A percentile compares a stretch with the other conserved stretches of the same genome.
phyloP scores from a whole-genome alignment of 108 stramenopile species.

The Tribonema minus region DNA sequence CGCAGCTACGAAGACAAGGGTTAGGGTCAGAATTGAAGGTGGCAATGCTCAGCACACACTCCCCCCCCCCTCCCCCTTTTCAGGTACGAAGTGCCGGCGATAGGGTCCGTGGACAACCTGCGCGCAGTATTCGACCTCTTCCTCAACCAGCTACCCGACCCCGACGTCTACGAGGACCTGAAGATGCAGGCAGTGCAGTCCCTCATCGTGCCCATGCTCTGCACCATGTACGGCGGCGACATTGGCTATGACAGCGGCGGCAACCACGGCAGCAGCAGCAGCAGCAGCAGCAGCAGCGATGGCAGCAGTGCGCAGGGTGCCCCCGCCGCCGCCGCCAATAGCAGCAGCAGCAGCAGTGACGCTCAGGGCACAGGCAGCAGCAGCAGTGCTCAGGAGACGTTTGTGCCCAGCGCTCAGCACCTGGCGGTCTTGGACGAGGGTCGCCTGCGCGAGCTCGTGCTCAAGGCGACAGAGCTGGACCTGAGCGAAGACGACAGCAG shows the following conservation, averaged over 20 bases:
- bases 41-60: too few relatives aligned
- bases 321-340: too few relatives aligned
- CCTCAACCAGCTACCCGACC: slow-evolving; percentile 3
- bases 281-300: not conserved
- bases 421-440: not conserved
- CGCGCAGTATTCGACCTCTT: slow-evolving; percentile 17
- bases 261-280: not conserved
- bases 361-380: not conserved
- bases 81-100: slow-evolving; percentile 31
- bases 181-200: slow-evolving; percentile 5
- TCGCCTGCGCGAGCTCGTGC: not conserved
- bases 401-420: not conserved
- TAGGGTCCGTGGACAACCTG: slow-evolving; percentile 5
- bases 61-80: too few relatives aligned
- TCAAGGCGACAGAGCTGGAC: too few relatives aligned
- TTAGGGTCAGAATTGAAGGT: too few relatives aligned
- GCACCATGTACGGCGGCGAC: not conserved
- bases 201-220: not conserved
- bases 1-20: too few relatives aligned
- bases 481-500: not conserved
- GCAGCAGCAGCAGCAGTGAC: not conserved
- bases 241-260: not conserved
- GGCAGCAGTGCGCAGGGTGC: not conserved
- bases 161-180: slow-evolving; percentile 13
- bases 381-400: not conserved